Base-by-base conservation (phyloP, 2,329 filamentous ascomycete genomes). In the Trichoderma cornu-damae region DNA sequence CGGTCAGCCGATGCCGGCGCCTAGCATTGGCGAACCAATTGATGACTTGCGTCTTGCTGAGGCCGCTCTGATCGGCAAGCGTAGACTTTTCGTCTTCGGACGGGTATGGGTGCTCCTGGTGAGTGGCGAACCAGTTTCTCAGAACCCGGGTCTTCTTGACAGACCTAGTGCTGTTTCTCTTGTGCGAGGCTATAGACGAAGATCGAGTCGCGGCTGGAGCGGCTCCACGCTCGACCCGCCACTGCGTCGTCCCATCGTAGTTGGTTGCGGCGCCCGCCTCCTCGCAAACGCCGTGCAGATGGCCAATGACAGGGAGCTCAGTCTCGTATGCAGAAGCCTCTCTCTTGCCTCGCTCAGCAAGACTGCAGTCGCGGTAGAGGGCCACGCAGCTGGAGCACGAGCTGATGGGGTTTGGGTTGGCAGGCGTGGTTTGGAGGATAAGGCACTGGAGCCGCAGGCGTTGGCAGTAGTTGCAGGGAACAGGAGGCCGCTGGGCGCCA, bases 11-110 rank as follows among this genome's bases (percentile, higher is more conserved):
- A 40, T 79, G 74, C 1, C 77, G 76, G 6, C 78, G 72, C 18
- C 78, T 70, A 1, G 76, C 77, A 61, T 80, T 80, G 20, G 76
- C 72, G 61, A 80, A 79, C 77, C 77, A 80, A 51, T 77, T 78
- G 20, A 73, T 67, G 2, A 80, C 72, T 32, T 78, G 75, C 1
- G 70, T 75, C 49, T 68, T 68, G 18, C 72, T 78, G 14, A 80
- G 69, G 0, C 77, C 77, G 0, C 77, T 77, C 59, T 77, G 69
- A 3, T 65, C 62, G 9, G 71, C 67, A 0, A 80, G 68, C 3
- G 63, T 59, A 0, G 63, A 50, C 52, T 78, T 79, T 50, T 79
- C 73, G 7, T 76, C 71, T 24, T 79, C 75, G 1, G 70, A 72
- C 2, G 78, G 77, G 60, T 80, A 80, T 2, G 78, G 78, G 40